phyloP scores from a whole-genome alignment of 2,329 filamentous ascomycete genomes.

The Exophiala oligosperma region DNA sequence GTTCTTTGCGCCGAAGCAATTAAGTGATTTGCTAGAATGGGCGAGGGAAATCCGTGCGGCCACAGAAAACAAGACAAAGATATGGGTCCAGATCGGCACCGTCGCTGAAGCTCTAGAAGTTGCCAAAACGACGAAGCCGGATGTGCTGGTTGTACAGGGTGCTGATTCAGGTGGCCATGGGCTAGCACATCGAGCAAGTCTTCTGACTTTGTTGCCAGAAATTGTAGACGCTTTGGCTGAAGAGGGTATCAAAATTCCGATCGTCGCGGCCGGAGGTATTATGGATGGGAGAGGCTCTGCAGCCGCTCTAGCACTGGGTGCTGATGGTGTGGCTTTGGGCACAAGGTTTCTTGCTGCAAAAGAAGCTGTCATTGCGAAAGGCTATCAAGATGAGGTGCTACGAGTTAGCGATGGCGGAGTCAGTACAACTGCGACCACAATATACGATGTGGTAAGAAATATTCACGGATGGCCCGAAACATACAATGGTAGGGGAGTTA shows the following conservation, averaged over 20 bases:
- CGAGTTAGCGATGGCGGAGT: constrained; percentile 53
- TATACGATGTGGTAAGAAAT: constrained; percentile 57
- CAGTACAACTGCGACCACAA: constrained; percentile 50
- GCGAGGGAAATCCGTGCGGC: constrained; percentile 43
- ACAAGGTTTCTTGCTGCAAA: constrained; percentile 61
- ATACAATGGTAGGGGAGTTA: constrained; percentile 60
- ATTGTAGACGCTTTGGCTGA: constrained; percentile 42
- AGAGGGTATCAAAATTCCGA: constrained; percentile 37
- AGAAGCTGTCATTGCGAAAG: constrained; percentile 51
- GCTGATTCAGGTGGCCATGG: constrained; percentile 58
- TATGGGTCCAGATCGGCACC: constrained; percentile 57
- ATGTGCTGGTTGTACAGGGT: constrained; percentile 56
- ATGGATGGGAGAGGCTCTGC: constrained; percentile 53
- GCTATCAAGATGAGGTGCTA: constrained; percentile 53
- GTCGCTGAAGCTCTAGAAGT: constrained; percentile 50
- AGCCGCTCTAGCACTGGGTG: constrained; percentile 53
- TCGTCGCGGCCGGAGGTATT: constrained; percentile 57
- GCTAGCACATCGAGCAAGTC: constrained; percentile 45
- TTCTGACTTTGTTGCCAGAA: constrained; percentile 54
- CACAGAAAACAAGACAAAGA: constrained; percentile 42
- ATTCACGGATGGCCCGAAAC: constrained; percentile 58
- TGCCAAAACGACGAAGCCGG: constrained; percentile 39
- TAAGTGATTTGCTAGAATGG: constrained; percentile 44
- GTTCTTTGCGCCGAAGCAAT: constrained; percentile 40
- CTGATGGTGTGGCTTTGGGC: constrained; percentile 59